Conservation (phyloP, 2,329 filamentous ascomycete genomes). For the Fusarium paranaense region DNA sequence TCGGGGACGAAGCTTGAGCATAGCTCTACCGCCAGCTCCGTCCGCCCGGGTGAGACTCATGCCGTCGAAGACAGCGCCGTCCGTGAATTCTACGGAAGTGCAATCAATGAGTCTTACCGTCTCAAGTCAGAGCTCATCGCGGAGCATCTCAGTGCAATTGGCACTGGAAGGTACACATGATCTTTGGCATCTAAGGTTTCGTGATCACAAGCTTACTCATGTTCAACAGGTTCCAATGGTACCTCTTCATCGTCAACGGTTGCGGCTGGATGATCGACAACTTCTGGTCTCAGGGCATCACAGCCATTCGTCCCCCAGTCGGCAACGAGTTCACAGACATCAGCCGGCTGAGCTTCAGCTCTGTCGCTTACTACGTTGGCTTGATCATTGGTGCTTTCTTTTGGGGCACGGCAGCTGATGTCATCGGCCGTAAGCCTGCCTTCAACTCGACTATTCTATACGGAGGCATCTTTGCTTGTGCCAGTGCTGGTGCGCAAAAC, state of each 20-base stretch:
- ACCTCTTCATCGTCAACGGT: slow-evolving; percentile 59
- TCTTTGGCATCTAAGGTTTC: neutral
- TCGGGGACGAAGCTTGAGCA: slow-evolving; percentile 7
- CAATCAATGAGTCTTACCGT: slow-evolving; percentile 46
- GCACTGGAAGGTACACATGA: slow-evolving; percentile 49
- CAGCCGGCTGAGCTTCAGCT: slow-evolving; percentile 45
- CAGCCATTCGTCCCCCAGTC: slow-evolving; percentile 47
- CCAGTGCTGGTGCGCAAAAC: slow-evolving; percentile 66
- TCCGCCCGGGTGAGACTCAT: slow-evolving; percentile 13
- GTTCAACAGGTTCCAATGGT: slow-evolving; percentile 53
- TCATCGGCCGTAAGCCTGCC: slow-evolving; percentile 55
- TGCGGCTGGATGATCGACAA: slow-evolving; percentile 61
- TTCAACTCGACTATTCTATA: slow-evolving; percentile 58
- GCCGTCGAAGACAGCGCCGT: slow-evolving; percentile 15
- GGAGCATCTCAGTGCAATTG: slow-evolving; percentile 45
- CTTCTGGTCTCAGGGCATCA: slow-evolving; percentile 53
- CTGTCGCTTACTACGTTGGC: slow-evolving; percentile 52
- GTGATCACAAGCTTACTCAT: neutral
- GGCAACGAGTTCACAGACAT: slow-evolving; percentile 49
- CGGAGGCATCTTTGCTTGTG: slow-evolving; percentile 65
- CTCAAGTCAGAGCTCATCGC: slow-evolving; percentile 50
- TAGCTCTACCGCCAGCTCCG: slow-evolving; percentile 10
- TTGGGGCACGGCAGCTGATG: slow-evolving; percentile 55
- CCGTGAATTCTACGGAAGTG: slow-evolving; percentile 51
- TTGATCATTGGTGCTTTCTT: slow-evolving; percentile 58